Percentiles rank a stretch among this genome's conserved stretches.
These are phyloP conservation scores for Arachnomyces sp. DNA, from an alignment of 2,329 filamentous ascomycete genomes.

Conservation along the genomic window DNA sequence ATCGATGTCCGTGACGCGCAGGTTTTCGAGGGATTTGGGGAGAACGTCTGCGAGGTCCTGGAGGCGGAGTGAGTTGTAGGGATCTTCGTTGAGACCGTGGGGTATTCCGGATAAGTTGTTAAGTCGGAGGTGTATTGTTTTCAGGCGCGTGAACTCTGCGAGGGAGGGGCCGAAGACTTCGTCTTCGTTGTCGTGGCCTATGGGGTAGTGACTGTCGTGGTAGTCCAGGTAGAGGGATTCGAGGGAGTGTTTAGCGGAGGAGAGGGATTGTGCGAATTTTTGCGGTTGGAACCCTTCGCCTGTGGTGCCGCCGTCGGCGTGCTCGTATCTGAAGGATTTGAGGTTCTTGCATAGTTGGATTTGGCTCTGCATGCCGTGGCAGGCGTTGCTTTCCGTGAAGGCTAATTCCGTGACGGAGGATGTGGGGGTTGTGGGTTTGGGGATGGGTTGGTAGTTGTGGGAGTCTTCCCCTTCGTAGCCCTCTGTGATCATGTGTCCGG, in stretches of 20 bases:
- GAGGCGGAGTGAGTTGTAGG: too few species aligned
- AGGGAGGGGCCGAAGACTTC: slow-evolving; percentile 1
- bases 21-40: too few species aligned
- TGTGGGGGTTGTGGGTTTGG: neutral
- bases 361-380: slow-evolving; percentile 3
- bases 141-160: too few species aligned
- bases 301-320: slow-evolving; percentile 1
- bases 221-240: slow-evolving; percentile 2
- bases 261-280: slow-evolving; percentile 3
- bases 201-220: neutral
- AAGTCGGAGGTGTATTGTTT: too few species aligned
- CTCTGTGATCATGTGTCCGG: neutral
- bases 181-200: neutral
- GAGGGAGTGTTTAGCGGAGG: slow-evolving; percentile 1
- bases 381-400: neutral
- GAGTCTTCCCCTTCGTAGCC: neutral
- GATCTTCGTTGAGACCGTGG: slow-evolving; percentile 15
- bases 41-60: too few species aligned
- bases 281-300: neutral
- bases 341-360: slow-evolving; percentile 8
- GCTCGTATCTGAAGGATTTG: slow-evolving; percentile 6
- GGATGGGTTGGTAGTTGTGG: neutral
- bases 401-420: slow-evolving; percentile 1
- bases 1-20: too few species aligned
- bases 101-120: too few species aligned